A percentile compares a stretch with the other conserved stretches of the same genome.
These are phyloP conservation scores for Insectozyma bohioensis DNA, from an alignment of 1,139 yeast genomes.

Conservation along the genomic window DNA sequence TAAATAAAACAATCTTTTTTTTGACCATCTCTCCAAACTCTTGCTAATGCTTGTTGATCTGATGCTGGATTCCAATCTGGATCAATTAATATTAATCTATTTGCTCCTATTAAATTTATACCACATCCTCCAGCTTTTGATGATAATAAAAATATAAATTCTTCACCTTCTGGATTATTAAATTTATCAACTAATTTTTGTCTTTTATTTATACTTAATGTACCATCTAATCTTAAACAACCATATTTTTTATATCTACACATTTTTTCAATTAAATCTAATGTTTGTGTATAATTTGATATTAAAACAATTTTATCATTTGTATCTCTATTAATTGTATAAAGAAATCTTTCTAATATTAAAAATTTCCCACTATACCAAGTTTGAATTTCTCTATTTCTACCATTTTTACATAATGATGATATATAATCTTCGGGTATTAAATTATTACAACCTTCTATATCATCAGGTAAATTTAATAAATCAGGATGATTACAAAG, in stretches of 20 bases:
- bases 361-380: conserved; percentile 63
- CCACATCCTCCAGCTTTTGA: conserved; percentile 99
- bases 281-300: conserved; percentile 91
- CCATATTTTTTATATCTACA: conserved; percentile 79
- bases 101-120: conserved; percentile 94
- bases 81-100: conserved; percentile 81
- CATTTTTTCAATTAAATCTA: conserved; percentile 84
- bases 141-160: conserved; percentile 83
- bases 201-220: conserved; percentile 87
- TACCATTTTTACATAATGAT: conserved; percentile 26
- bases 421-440: conserved; percentile 75
- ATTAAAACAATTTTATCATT: conserved; percentile 92
- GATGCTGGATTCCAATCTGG: conserved; percentile 99
- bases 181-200: conserved; percentile 90
- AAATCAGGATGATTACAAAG: conserved; percentile 93
- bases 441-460: conserved; percentile 63
- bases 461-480: conserved; percentile 70
- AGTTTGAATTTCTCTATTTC: conserved; percentile 56
- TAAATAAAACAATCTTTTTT: conserved; percentile 95
- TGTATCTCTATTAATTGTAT: conserved; percentile 73
- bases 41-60: conserved; percentile 95
- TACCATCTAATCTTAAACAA: conserved; percentile 83
- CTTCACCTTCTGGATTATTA: conserved; percentile 87
- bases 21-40: conserved; percentile 99
- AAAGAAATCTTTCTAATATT: conserved; percentile 72